These are phyloP conservation scores for Pseudocercospora eumusae DNA, from an alignment of 2,329 filamentous ascomycete species.

Conservation along the genomic window DNA sequence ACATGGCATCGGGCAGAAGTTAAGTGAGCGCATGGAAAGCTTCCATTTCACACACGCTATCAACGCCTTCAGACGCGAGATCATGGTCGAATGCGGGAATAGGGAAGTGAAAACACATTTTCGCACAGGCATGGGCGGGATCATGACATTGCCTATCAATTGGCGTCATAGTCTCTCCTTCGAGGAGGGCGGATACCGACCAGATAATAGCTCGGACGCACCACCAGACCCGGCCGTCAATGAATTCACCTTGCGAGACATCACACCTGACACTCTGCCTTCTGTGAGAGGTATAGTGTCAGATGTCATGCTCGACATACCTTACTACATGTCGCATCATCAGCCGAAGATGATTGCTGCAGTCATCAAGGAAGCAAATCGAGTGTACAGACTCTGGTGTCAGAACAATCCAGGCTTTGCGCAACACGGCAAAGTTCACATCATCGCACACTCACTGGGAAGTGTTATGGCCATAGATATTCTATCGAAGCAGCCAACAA, in stretches of 20 bases:
- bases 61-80: conserved; percentile 80
- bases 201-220: conserved; percentile 55
- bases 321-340: conserved; percentile 95
- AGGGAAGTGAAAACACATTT: conserved; percentile 74
- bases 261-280: conserved; percentile 86
- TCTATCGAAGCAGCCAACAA: conserved; percentile 82
- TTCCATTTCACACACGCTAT: conserved; percentile 97
- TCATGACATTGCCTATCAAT: conserved; percentile 93
- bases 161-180: conserved; percentile 89
- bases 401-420: conserved; percentile 83
- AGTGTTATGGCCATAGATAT: conserved; percentile 94
- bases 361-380: conserved; percentile 85
- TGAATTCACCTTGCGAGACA: conserved; percentile 74
- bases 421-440: conserved; percentile 77
- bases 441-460: conserved; percentile 90
- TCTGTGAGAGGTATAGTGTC: conserved; percentile 89
- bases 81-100: conserved; percentile 80
- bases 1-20: conserved; percentile 94
- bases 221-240: conserved; percentile 47
- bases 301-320: conserved; percentile 97
- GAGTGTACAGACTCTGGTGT: conserved; percentile 95
- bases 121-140: conserved; percentile 75
- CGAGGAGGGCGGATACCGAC: conserved; percentile 68
- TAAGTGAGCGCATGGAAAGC: conserved; percentile 90
- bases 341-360: conserved; percentile 93